Base-by-base conservation (phyloP, 2,329 filamentous ascomycete genomes). In the Zasmidium citrigriseum region DNA sequence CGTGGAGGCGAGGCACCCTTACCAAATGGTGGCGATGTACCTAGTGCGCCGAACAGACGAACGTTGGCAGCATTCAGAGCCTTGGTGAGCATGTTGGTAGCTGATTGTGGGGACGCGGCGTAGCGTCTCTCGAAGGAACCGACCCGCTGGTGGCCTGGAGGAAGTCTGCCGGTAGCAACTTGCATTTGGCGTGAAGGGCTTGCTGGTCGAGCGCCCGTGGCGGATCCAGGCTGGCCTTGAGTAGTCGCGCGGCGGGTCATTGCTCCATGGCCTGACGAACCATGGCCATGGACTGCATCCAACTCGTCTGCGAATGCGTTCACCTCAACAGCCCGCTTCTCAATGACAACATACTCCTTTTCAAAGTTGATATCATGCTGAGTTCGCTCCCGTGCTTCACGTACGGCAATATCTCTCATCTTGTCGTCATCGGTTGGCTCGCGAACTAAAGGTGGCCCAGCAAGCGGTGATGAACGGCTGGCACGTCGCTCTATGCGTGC, bases 261-360 rank as follows among this genome's bases (percentile, higher is more conserved):
- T 21, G 85, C 81, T 10, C 85, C 85, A 62, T 86, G 83, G 18
- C 65, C 61, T 14, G 64, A 59, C 45, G 60, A 83, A 80, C 25
- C 77, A 71, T 84, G 82, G 21, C 87, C 76, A 51, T 86, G 86
- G 49, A 89, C 69, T 53, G 92, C 89, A 46, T 91, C 93, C 71
- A 99, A 80, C 75, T 98, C 93, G 74, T 99, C 95, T 21, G 95
- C 95, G 69, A 99, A 89, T 2, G 95, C 95, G 73, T 99, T 98
- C 52, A 99, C 93, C 74, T 98, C 93, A 11, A 99, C 93, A 20
- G 92, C 89, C 64, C 89, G 87, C 78, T 97, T 96, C 77, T 99
- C 95, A 12, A 99, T 91, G 23, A 98, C 82, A 20, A 99, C 93
- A 68, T 98, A 99, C 65, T 98, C 95, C 64, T 93, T 86, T 72